Base-by-base conservation (phyloP, 345 rosid species). In the Rhodomyrtus tomentosa region DNA sequence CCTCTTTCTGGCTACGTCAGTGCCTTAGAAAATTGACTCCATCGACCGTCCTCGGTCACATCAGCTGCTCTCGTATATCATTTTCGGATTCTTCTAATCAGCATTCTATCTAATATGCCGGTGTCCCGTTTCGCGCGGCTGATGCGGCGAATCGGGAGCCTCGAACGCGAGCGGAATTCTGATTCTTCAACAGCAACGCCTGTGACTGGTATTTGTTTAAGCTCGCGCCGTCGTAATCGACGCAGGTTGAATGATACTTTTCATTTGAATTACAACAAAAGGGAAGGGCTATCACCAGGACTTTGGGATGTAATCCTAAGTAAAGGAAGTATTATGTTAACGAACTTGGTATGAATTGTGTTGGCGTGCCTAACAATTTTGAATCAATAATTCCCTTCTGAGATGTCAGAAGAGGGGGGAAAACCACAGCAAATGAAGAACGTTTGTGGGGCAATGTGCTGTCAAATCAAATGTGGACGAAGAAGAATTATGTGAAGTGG, bases 401-500 rank as follows among this genome's bases (percentile, higher is more conserved):
- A 53, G 56, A 50, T 52, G 59, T 20, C 22, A 25, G n/a, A 11
- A n/a, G 16, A n/a, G 50, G 21, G 42, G 38, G 22, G 24, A 83
- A 56, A n/a, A 10, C 50, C 74, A n/a, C 74, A 82, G n/a, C 12
- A 56, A 48, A n/a, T 5, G 38, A 36, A 45, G 80, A 32, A 72
- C 24, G 49, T 42, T 42, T 56, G 84, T 24, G 74, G 24, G 27
- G 74, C 29, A 55, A 59, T 55, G 84, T 50, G 49, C 58, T 40
- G 74, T 82, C 59, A 56, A 14, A 12, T 29, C 59, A 56, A 7
- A 12, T 29, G 52, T 48, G 25, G 83, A 81, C 7, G 83, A 36
- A 82, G 74, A 82, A 24, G 38, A 55, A 56, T 82, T 12, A 55
- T 56, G 38, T n/a, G 76, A 40, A 48, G 40, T 40, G 84, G 84